Base-by-base conservation (phyloP, 1,284 basidiomycete genomes). In the Sporisorium sorghi region DNA sequence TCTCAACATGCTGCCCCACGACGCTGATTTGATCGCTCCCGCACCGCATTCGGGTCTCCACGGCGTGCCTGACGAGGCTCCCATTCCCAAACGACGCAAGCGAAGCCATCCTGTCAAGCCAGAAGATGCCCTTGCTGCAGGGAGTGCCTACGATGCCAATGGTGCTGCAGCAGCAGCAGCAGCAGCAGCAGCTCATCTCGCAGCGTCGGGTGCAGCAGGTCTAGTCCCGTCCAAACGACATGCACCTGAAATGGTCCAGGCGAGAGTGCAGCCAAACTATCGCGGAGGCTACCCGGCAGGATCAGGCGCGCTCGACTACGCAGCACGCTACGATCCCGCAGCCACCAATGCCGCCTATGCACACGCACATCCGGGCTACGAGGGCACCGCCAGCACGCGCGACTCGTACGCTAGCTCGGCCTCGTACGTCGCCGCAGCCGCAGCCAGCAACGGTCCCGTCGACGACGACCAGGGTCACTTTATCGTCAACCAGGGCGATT, bases 391-490 rank as follows among this genome's bases (percentile, higher is more conserved):
- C 15, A 71, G 67, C 55, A 50, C 73, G 19, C 63, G 68, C 19
- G 72, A 74, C 44, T 68, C 71, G 23, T 68, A 71, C 19, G 71
- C 75, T 49, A 73, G 75, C 62, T 61, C 71, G 12, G 58, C 68
- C 17, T 72, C 76, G 33, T 71, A 71, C 43, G 71, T 73, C 7
- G 68, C 60, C 7, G 65, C 72, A n/a, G 57, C 63, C 7, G 56
- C 67, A 0, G 59, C 71, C 28, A 65, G 60, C 24, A 58, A 53
- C n/a, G 67, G 67, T 11, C 78, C 78, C 7, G 61, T 80, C 32
- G 85, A 85, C 51, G 86, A 86, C 60, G 83, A 84, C 58, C 86
- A 86, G 40, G 86, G 86, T 2, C 86, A 86, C 58, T 86, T 81
- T 63, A 85, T 86, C 55, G 84, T 86, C 30, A 75, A 76, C 21